Evolutionary conservation across 2,329 filamentous ascomycete species (phyloP).

Genomic region (Penicillium palitans): DNA sequence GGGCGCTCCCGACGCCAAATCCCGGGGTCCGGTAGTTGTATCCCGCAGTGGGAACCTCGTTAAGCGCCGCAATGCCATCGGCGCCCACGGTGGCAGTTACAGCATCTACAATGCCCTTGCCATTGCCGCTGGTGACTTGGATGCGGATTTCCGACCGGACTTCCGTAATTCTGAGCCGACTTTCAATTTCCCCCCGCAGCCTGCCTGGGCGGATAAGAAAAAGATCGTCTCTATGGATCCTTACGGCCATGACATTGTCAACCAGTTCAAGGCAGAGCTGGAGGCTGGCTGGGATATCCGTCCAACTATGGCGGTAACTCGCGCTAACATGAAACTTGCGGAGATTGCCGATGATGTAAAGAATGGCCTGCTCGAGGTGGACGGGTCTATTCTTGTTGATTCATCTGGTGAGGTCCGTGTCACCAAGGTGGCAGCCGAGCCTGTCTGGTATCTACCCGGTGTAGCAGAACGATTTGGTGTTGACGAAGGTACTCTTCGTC

Average conservation of each 20-base stretch:
- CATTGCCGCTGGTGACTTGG: constrained; percentile 85
- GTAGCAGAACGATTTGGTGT: constrained; percentile 90
- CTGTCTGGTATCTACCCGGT: constrained; percentile 83
- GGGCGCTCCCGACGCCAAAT: constrained; percentile 73
- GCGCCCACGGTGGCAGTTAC: constrained; percentile 84
- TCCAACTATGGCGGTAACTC: constrained; percentile 88
- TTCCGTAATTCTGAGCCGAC: constrained; percentile 88
- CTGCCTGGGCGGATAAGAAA: constrained; percentile 82
- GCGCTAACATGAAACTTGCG: constrained; percentile 93
- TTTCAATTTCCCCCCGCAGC: constrained; percentile 82
- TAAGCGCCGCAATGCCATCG: constrained; percentile 55
- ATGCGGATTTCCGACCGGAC: constrained; percentile 75
- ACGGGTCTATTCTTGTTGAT: constrained; percentile 90
- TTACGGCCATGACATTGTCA: constrained; percentile 82
- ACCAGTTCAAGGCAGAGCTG: constrained; percentile 73
- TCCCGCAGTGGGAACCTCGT: constrained; percentile 44
- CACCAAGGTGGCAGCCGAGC: constrained; percentile 95
- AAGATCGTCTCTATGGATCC: constrained; percentile 99
- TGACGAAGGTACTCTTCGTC: constrained; percentile 83
- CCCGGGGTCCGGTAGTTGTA: constrained; percentile 85
- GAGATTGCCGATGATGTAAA: constrained; percentile 88
- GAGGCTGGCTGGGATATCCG: constrained; percentile 72
- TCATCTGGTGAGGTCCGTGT: constrained; percentile 83
- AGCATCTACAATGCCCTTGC: constrained; percentile 94
- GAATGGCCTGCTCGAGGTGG: constrained; percentile 70